A percentile compares a stretch with the other conserved stretches of the same genome.
These are phyloP conservation scores for Nelumbo lutea DNA, from an alignment of 164 flowering plant species.

Conservation along the genomic window DNA sequence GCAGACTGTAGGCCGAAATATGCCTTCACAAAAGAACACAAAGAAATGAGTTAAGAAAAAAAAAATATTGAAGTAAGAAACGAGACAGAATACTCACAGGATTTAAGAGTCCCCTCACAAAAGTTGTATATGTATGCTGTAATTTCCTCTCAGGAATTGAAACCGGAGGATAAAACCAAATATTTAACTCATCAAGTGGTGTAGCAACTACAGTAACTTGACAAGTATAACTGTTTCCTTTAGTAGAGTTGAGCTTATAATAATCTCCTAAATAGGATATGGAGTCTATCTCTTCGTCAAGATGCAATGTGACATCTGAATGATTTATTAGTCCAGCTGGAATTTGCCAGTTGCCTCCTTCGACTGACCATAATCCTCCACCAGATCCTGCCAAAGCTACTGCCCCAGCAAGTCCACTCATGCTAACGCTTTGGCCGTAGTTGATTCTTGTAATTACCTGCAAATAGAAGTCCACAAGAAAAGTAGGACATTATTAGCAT, in stretches of 20 bases:
- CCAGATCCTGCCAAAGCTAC: constrained; percentile 95
- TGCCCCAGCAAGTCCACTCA: constrained; percentile 95
- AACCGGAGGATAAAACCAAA: constrained; percentile 56
- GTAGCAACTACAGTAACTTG: constrained; percentile 72
- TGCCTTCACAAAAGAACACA: constrained; percentile 26
- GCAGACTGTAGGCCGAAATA: constrained; percentile 58
- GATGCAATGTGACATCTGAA: constrained; percentile 69
- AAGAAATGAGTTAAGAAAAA: background rate
- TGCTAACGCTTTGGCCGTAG: constrained; percentile 82
- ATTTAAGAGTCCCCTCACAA: constrained; percentile 76
- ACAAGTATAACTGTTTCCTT: constrained; percentile 72
- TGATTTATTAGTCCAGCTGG: constrained; percentile 70
- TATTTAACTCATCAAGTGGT: constrained; percentile 76
- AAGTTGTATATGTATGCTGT: constrained; percentile 87
- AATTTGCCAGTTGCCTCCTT: constrained; percentile 96
- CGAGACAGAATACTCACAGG: constrained; percentile 48
- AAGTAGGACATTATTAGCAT: background rate
- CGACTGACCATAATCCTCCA: constrained; percentile 78
- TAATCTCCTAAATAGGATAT: constrained; percentile 42
- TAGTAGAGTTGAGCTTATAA: constrained; percentile 75
- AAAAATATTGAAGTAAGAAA: background rate
- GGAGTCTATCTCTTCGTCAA: constrained; percentile 73
- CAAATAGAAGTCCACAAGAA: constrained; percentile 3
- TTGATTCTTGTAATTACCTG: constrained; percentile 97
- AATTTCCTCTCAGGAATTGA: constrained; percentile 66